phyloP scores from a whole-genome alignment of 768 basidiomycete species.

The Russula emetica region DNA sequence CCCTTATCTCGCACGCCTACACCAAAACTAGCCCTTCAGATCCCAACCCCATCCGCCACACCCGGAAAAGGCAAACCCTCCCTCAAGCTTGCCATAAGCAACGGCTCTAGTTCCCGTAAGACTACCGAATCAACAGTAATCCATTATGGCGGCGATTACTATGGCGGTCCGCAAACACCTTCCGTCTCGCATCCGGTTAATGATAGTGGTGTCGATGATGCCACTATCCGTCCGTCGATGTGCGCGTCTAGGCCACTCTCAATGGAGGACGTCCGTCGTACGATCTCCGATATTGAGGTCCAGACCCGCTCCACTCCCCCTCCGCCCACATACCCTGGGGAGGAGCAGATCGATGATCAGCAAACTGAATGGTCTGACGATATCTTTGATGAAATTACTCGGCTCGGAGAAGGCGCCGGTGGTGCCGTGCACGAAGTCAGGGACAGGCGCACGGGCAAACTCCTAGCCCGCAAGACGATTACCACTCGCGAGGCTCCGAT shows the following conservation, averaged over 20 bases:
- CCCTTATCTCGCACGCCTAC: constrained; percentile 31
- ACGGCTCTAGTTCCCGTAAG: constrained; percentile 11
- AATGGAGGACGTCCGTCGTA: constrained; percentile 30
- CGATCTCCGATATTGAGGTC: constrained; percentile 29
- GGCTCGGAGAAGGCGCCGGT: constrained; percentile 92
- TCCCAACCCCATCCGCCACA: constrained; percentile 28
- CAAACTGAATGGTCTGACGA: constrained; percentile 57
- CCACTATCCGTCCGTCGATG: constrained; percentile 41
- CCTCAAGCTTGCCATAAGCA: constrained; percentile 26
- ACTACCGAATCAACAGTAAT: constrained; percentile 1
- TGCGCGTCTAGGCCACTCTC: constrained; percentile 26
- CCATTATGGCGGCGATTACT: constrained; percentile 26
- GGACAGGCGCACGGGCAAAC: constrained; percentile 70
- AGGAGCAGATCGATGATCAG: constrained; percentile 37
- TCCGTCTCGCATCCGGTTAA: constrained; percentile 23
- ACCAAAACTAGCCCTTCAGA: constrained; percentile 35
- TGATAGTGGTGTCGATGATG: constrained; percentile 38
- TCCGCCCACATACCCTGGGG: constrained; percentile 30
- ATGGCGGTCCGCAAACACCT: constrained; percentile 27
- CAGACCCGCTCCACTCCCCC: constrained; percentile 40
- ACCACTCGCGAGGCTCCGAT: constrained; percentile 86
- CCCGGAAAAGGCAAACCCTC: constrained; percentile 26
- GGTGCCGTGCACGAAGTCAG: constrained; percentile 94
- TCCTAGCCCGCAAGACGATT: constrained; percentile 95
- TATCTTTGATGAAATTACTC: constrained; percentile 65